Percentiles rank a stretch among this genome's conserved stretches.
Evolutionary conservation across 2,329 filamentous ascomycete genomes (phyloP).

Genomic region (Tolypocladium sp.): DNA sequence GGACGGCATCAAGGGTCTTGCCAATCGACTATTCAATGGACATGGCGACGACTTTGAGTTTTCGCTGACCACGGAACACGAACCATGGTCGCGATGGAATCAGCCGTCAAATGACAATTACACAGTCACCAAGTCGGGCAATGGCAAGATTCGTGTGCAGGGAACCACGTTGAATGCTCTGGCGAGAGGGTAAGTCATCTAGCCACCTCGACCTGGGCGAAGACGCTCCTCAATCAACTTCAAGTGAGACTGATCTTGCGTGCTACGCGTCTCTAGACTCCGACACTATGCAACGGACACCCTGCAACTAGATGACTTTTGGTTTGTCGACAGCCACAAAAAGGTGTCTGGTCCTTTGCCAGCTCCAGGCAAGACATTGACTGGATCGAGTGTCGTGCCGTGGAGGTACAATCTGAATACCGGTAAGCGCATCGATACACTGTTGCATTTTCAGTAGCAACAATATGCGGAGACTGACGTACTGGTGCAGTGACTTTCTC

Average conservation of each 20-base stretch:
- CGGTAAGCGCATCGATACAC: constrained; percentile 14
- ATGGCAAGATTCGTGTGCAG: constrained; percentile 9
- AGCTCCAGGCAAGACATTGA: constrained; percentile 1
- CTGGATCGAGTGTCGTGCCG: constrained; percentile 9
- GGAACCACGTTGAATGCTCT: constrained; percentile 11
- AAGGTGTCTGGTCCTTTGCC: constrained; percentile 2
- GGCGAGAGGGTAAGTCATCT: constrained; percentile 9
- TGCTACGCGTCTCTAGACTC: background rate
- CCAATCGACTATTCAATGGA: constrained; percentile 7
- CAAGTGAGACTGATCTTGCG: background rate
- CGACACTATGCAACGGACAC: constrained; percentile 11
- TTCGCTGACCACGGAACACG: constrained; percentile 3
- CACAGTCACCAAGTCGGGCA: constrained; percentile 3
- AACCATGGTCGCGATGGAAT: constrained; percentile 11
- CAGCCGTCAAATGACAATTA: constrained; percentile 10
- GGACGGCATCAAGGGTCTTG: constrained; percentile 8
- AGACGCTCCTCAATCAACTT: background rate
- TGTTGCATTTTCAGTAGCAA: background rate
- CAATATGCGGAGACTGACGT: background rate
- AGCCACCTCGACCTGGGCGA: no score
- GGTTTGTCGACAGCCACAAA: constrained; percentile 5
- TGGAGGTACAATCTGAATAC: constrained; percentile 39
- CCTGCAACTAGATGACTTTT: constrained; percentile 10
- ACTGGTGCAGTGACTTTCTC: constrained; percentile 35
- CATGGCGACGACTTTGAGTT: constrained; percentile 8